Conservation (phyloP, 345 rosid species). For the Eucalyptus guilfoylei region DNA sequence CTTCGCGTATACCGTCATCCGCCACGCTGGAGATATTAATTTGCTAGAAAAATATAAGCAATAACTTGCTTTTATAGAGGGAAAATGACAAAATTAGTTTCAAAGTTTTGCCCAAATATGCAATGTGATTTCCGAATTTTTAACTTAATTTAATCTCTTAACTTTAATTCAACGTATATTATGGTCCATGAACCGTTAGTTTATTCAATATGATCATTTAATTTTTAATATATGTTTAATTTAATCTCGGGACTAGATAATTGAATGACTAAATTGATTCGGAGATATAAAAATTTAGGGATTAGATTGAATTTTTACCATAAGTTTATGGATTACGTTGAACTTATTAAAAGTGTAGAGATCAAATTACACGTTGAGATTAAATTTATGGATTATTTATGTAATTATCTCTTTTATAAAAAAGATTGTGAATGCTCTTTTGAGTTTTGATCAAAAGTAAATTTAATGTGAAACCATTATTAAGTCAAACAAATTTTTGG, state of each 20-base stretch:
- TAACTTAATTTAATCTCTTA: too few species aligned
- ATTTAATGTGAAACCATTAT: neutral
- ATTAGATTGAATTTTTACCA: too few species aligned
- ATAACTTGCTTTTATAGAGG: too few species aligned
- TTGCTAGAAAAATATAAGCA: neutral
- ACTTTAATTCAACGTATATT: too few species aligned
- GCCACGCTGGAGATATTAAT: neutral
- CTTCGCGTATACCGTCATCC: neutral
- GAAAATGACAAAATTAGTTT: too few species aligned
- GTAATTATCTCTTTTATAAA: neutral
- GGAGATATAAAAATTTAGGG: accelerated
- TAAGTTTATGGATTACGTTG: neutral
- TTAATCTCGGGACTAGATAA: too few species aligned
- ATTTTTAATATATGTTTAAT: too few species aligned
- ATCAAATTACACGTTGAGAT: neutral
- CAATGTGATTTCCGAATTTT: accelerated
- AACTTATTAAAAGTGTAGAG: accelerated
- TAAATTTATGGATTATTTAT: too few species aligned
- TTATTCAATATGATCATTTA: too few species aligned
- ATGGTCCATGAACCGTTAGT: too few species aligned
- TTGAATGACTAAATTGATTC: too few species aligned
- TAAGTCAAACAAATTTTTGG: neutral
- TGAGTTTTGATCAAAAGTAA: neutral
- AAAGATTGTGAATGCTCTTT: neutral
- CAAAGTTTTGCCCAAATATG: too few species aligned